Evolutionary conservation across 2,329 filamentous ascomycete species (phyloP).

Genomic region (Aureobasidium leucospermi): DNA sequence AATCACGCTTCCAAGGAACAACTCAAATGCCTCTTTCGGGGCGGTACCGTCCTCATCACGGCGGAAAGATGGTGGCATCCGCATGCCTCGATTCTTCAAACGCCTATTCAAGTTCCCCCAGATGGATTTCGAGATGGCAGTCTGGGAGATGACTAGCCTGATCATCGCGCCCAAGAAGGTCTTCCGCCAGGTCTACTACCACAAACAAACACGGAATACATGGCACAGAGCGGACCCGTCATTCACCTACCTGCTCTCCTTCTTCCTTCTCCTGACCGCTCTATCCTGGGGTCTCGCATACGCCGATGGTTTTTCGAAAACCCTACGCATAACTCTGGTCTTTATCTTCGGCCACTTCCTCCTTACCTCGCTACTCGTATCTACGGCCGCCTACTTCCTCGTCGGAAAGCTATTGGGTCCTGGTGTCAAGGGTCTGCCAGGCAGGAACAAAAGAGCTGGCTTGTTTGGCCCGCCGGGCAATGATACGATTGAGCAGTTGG

Average conservation of each 20-base stretch:
- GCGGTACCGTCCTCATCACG: constrained; percentile 34
- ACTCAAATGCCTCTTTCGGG: constrained; percentile 45
- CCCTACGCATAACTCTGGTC: constrained; percentile 38
- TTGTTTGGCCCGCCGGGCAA: constrained; percentile 50
- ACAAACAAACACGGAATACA: constrained; percentile 60
- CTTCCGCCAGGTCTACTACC: constrained; percentile 63
- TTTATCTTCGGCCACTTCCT: constrained; percentile 55
- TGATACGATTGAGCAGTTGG: constrained; percentile 48
- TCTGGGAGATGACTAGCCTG: constrained; percentile 65
- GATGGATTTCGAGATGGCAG: constrained; percentile 68
- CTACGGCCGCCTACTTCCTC: constrained; percentile 57
- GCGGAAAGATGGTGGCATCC: constrained; percentile 42
- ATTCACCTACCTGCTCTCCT: constrained; percentile 61
- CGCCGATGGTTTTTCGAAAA: constrained; percentile 36
- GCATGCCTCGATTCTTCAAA: constrained; percentile 61
- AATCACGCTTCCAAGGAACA: constrained; percentile 52
- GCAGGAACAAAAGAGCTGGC: constrained; percentile 47
- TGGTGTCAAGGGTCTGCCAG: constrained; percentile 44
- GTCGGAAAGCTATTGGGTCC: constrained; percentile 56
- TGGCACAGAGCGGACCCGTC: constrained; percentile 64
- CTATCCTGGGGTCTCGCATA: constrained; percentile 54
- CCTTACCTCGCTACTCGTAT: constrained; percentile 50
- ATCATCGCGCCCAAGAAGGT: constrained; percentile 64
- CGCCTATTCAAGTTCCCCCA: constrained; percentile 64
- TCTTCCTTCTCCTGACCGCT: constrained; percentile 50